These are phyloP conservation scores for Arbutus unedo DNA, from an alignment of 148 eudicot species.

Conservation along the genomic window DNA sequence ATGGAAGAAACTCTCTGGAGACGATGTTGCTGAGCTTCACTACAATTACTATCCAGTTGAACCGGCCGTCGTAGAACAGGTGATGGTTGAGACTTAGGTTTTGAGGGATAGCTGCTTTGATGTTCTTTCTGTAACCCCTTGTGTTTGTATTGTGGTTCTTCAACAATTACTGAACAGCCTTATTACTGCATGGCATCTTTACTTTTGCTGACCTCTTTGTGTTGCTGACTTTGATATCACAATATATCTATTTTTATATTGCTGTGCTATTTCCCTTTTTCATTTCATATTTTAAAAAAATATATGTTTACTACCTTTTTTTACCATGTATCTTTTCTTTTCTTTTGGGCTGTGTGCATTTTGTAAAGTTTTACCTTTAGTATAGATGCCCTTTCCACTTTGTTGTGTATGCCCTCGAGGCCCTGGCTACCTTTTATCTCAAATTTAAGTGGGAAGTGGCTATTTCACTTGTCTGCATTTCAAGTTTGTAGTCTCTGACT, in stretches of 20 bases:
- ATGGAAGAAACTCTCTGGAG: slow-evolving; percentile 93
- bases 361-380: background rate
- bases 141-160: background rate
- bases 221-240: background rate
- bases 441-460: background rate
- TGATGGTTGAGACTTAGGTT: slow-evolving; percentile 65
- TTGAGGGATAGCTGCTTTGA: slow-evolving; percentile 15
- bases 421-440: too few relatives aligned
- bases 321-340: background rate
- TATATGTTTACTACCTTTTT: background rate
- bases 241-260: background rate
- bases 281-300: background rate
- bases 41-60: slow-evolving; percentile 73
- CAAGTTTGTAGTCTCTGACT: background rate
- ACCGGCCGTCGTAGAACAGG: slow-evolving; percentile 62
- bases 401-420: too few relatives aligned
- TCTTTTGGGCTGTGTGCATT: background rate
- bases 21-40: slow-evolving; percentile 94
- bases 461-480: background rate
- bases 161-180: background rate
- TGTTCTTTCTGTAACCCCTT: slow-evolving; percentile 1
- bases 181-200: background rate
- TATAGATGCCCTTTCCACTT: background rate
- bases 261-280: background rate
- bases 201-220: background rate